Evolutionary conservation across 768 basidiomycete genomes (phyloP).

Genomic region (Auricularia sp.): DNA sequence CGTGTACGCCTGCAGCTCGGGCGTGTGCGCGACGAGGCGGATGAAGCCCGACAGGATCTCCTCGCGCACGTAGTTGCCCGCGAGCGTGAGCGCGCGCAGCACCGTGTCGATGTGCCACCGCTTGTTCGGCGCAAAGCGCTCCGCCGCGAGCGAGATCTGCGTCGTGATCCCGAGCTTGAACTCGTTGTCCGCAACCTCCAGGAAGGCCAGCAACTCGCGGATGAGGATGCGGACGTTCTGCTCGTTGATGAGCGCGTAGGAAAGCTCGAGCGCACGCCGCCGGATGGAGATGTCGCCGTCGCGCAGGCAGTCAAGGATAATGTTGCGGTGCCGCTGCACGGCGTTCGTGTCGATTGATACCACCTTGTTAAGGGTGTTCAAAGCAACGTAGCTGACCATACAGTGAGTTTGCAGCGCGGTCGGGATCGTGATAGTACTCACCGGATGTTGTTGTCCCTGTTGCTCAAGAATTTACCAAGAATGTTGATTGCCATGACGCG

Average conservation of each 20-base stretch:
- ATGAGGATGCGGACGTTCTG: constrained; percentile 86
- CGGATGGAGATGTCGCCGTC: constrained; percentile 99
- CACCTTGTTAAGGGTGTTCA: constrained; percentile 97
- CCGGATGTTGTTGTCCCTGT: constrained; percentile 98
- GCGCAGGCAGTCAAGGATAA: constrained; percentile 97
- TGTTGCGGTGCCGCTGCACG: constrained; percentile 95
- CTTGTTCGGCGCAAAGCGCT: constrained; percentile 94
- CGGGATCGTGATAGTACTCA: constrained; percentile 26
- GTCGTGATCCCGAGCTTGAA: constrained; percentile 98
- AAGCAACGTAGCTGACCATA: constrained; percentile 78
- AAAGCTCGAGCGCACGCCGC: constrained; percentile 89
- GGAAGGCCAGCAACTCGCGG: constrained; percentile 87
- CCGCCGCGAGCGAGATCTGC: constrained; percentile 90
- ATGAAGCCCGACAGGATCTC: constrained; percentile 94
- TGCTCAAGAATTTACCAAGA: constrained; percentile 93
- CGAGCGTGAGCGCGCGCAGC: constrained; percentile 81
- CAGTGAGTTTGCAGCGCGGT: background rate
- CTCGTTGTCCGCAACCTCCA: constrained; percentile 97
- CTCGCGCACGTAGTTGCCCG: constrained; percentile 95
- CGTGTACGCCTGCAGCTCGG: constrained; percentile 92
- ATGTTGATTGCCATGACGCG: constrained; percentile 99
- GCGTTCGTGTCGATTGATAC: constrained; percentile 97
- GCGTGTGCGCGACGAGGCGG: constrained; percentile 90
- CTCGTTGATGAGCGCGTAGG: constrained; percentile 95
- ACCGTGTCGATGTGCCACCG: constrained; percentile 99